Evolutionary conservation across 768 basidiomycete genomes (phyloP), one percentile per base, ranked within the genome.

Genomic region (Tricholoma hemisulphureum): DNA sequence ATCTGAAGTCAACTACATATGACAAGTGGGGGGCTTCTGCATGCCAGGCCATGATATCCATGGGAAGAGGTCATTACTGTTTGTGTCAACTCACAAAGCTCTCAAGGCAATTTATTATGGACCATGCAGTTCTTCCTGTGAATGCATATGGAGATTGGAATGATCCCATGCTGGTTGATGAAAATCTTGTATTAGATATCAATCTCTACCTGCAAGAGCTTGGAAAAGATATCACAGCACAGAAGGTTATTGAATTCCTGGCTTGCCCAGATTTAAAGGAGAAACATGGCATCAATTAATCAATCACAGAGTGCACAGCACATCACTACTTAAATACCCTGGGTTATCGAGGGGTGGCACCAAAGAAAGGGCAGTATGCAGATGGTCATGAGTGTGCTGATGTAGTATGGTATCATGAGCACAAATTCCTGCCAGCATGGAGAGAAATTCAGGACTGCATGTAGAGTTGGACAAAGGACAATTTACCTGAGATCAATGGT

Each of bases 321-420:
- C 21, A 59, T 18, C 54, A 53, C 18, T 71, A 62, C 53, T 58
- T 73, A 9, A 20, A 61, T 1, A 51, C 6, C 11, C 31, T 67
- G 35, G 65, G 55, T 14, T 71, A 63, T 48, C 50, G 56, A 0
- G 65, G 51, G 37, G 28, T 26, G 20, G 1, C 5, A 10, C 16
- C 37, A 1, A 21, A 11, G 45, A 59, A 61, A 23, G 64, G 64
- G 10, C 32, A 34, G 32, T 34, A 34, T 34, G 32, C 32, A 2
- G 32, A 34, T 56, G 59, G 77, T 1, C 70, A 77, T 57, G 71
- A 77, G 55, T 58, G 69, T 0, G 57, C 58, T 0, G 75, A 76
- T 62, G 73, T 78, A 1, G 70, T 73, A 0, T 35, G 55, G 5
- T 75, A 77, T 49, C 63, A 65, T 0, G 59, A 73, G 11, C 35